phyloP scores from a whole-genome alignment of 2,329 filamentous ascomycete genomes.

The Cordyceps tenuipes region DNA sequence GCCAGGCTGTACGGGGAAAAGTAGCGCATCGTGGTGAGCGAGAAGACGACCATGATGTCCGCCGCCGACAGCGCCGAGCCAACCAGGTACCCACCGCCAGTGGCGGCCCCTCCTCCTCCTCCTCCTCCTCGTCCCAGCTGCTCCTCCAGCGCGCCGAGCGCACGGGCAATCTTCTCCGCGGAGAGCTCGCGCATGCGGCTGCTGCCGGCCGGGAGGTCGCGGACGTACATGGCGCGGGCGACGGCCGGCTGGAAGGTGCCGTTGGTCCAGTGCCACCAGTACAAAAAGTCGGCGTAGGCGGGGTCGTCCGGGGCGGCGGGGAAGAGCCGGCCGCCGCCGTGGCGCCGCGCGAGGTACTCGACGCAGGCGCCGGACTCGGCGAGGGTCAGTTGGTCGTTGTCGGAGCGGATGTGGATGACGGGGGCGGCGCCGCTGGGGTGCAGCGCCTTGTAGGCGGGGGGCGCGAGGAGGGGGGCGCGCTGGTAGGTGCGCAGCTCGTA shows the following conservation, averaged over 20 bases:
- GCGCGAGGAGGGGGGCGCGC: conserved; percentile 26
- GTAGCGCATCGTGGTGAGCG: conserved; percentile 51
- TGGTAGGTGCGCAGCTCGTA: conserved; percentile 18
- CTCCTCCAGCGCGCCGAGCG: conserved; percentile 35
- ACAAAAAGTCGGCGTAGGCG: conserved; percentile 52
- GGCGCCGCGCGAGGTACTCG: conserved; percentile 52
- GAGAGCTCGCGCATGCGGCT: conserved; percentile 23
- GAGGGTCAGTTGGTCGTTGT: conserved; percentile 39
- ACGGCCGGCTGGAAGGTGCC: conserved; percentile 34
- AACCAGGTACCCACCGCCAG: conserved; percentile 47
- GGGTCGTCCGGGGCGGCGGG: conserved; percentile 35
- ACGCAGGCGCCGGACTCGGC: conserved; percentile 52
- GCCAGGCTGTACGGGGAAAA: conserved; percentile 37
- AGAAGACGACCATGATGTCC: conserved; percentile 56
- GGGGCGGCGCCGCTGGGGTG: conserved; percentile 49
- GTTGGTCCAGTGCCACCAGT: conserved; percentile 55
- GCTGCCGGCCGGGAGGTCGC: conserved; percentile 14
- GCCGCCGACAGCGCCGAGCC: conserved; percentile 56
- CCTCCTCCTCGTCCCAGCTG: conserved; percentile 26
- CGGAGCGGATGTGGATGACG: conserved; percentile 47
- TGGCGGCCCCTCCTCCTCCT: conserved; percentile 19
- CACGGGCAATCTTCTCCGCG: conserved; percentile 23
- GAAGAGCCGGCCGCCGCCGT: conserved; percentile 41
- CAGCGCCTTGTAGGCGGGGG: conserved; percentile 31
- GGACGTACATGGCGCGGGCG: conserved; percentile 28